A percentile compares a stretch with the other conserved stretches of the same genome.
Evolutionary conservation across 2,329 filamentous ascomycete species (phyloP).

Genomic region (Diaporthe vexans): DNA sequence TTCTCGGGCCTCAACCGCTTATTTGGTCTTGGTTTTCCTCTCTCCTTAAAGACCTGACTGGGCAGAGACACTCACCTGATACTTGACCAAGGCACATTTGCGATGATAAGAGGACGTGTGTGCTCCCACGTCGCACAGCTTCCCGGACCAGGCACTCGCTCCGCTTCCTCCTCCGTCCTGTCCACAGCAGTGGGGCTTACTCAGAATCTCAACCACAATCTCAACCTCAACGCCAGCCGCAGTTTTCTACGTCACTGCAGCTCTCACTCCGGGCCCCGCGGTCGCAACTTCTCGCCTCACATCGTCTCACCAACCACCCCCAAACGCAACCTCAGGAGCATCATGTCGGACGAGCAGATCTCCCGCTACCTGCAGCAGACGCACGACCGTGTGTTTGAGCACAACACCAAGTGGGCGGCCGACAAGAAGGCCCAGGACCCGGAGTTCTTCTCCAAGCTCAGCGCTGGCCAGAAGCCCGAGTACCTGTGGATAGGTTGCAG

Average conservation of each 20-base stretch:
- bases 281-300: conserved; percentile 34
- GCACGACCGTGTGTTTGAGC: conserved; percentile 77
- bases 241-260: conserved; percentile 9
- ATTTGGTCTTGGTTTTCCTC: neutral
- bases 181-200: conserved; percentile 16
- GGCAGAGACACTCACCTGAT: neutral
- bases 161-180: conserved; percentile 14
- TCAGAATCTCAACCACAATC: conserved; percentile 1
- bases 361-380: conserved; percentile 71
- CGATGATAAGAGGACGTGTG: conserved; percentile 41
- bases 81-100: conserved; percentile 20
- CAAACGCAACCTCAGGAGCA: conserved; percentile 11
- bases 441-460: conserved; percentile 74
- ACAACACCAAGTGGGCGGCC: conserved; percentile 76
- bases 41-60: neutral
- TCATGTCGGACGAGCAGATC: conserved; percentile 57
- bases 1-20: conserved; percentile 16
- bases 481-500: conserved; percentile 93
- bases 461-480: conserved; percentile 76
- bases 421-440: conserved; percentile 71
- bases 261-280: conserved; percentile 12
- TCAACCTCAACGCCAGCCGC: conserved; percentile 8
- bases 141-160: conserved; percentile 16
- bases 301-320: neutral
- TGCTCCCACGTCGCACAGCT: conserved; percentile 32